A percentile compares a stretch with the other conserved stretches of the same genome.
These are phyloP conservation scores for Naganishia kalamii DNA, from an alignment of 768 basidiomycete species.

Conservation along the genomic window DNA sequence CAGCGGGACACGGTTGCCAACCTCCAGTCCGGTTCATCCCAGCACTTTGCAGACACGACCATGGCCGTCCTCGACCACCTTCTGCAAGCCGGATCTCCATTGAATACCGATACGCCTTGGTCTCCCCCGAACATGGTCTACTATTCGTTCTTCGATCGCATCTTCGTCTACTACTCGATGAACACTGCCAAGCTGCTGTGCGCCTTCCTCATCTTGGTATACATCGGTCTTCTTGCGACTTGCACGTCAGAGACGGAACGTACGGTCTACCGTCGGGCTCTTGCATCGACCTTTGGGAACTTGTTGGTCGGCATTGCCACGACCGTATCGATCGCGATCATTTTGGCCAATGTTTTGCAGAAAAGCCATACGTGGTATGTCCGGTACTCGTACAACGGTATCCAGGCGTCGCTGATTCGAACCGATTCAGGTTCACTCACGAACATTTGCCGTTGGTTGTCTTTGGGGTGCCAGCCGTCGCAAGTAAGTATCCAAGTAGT, in stretches of 20 bases:
- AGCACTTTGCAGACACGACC: conserved; percentile 83
- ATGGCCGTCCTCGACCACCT: conserved; percentile 71
- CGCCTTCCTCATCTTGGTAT: conserved; percentile 46
- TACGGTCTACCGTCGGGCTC: conserved; percentile 48
- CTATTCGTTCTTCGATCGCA: conserved; percentile 63
- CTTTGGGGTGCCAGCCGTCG: conserved; percentile 67
- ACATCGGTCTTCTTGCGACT: conserved; percentile 50
- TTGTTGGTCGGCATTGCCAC: conserved; percentile 57
- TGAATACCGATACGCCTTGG: conserved; percentile 49
- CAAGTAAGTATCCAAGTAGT: conserved; percentile 52
- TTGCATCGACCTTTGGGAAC: conserved; percentile 53
- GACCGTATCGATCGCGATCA: conserved; percentile 65
- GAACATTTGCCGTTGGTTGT: conserved; percentile 61
- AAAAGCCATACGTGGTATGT: conserved; percentile 67
- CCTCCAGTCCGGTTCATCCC: conserved; percentile 73
- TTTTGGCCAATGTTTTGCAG: conserved; percentile 60
- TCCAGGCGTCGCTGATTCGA: not conserved
- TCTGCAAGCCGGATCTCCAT: conserved; percentile 55
- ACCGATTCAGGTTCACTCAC: conserved; percentile 55
- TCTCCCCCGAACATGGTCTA: conserved; percentile 62
- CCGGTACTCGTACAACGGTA: not conserved
- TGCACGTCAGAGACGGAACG: conserved; percentile 30
- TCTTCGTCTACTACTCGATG: conserved; percentile 66
- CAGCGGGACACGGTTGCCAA: conserved; percentile 79
- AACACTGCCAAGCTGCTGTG: conserved; percentile 64